Conservation (phyloP, 345 rosid species). For the Cardamine resedifolia region DNA sequence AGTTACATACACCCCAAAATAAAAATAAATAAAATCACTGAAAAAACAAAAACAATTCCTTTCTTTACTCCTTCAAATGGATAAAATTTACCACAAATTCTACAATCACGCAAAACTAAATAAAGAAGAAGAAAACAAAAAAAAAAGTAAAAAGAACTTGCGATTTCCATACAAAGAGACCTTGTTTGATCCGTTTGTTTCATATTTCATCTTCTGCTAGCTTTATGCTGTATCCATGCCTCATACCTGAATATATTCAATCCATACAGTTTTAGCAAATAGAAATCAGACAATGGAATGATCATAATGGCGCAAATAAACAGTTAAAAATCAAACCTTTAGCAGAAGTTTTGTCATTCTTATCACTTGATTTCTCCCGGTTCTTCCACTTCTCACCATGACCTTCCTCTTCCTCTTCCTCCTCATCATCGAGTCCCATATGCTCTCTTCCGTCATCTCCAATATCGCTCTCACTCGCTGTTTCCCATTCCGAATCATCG, state of each 20-base stretch:
- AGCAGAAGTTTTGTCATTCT: constrained; percentile 46
- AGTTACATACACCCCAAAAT: constrained; percentile 27
- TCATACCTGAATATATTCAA: constrained; percentile 49
- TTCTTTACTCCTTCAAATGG: constrained; percentile 23
- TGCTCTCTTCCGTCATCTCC: constrained; percentile 83
- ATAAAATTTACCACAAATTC: constrained; percentile 20
- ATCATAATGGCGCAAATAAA: constrained; percentile 25
- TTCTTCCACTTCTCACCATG: constrained; percentile 35
- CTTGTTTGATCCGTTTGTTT: constrained; percentile 12
- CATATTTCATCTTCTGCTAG: constrained; percentile 56
- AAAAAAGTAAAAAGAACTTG: constrained; percentile 8
- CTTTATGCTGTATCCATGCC: constrained; percentile 56
- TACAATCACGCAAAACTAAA: neutral
- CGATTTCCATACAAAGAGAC: neutral
- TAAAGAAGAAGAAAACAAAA: neutral
- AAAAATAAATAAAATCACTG: constrained; percentile 20
- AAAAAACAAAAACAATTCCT: constrained; percentile 13
- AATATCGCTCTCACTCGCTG: constrained; percentile 92
- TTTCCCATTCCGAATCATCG: constrained; percentile 98
- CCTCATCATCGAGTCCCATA: constrained; percentile 70
- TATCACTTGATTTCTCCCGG: constrained; percentile 40
- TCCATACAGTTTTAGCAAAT: neutral
- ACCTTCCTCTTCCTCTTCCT: constrained; percentile 58
- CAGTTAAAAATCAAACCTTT: constrained; percentile 46
- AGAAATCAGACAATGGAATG: neutral